Conservation (phyloP, 495 filamentous ascomycete genomes). For the Talaromyces proteolyticus region DNA sequence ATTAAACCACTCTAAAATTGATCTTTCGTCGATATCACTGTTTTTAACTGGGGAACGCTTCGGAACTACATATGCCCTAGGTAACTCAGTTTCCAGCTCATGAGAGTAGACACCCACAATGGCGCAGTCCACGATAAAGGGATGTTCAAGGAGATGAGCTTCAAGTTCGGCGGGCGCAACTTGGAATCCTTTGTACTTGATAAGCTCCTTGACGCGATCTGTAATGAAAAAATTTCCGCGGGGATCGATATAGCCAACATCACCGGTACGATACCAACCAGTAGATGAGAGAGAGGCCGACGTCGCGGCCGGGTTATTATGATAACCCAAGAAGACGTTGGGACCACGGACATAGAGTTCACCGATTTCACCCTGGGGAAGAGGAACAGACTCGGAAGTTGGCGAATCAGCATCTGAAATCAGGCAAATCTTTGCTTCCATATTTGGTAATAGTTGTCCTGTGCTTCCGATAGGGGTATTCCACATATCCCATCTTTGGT, state of each 20-base stretch:
- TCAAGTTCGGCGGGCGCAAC: constrained; percentile 73
- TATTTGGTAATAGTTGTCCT: constrained; percentile 66
- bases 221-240: constrained; percentile 53
- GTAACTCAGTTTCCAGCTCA: constrained; percentile 60
- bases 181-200: constrained; percentile 73
- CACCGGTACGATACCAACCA: constrained; percentile 47
- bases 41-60: too few relatives aligned
- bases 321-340: constrained; percentile 58
- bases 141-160: constrained; percentile 53
- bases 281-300: constrained; percentile 38
- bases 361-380: constrained; percentile 48
- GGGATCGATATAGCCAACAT: constrained; percentile 41
- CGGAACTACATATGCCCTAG: constrained; percentile 63
- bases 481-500: constrained; percentile 62
- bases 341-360: constrained; percentile 51
- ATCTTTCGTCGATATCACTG: too few relatives aligned
- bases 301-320: constrained; percentile 55
- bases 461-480: constrained; percentile 58
- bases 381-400: too few relatives aligned
- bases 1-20: too few relatives aligned
- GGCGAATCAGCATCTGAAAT: constrained; percentile 36
- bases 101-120: constrained; percentile 61
- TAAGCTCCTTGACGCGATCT: too few relatives aligned
- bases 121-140: constrained; percentile 59
- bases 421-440: constrained; percentile 59